These are phyloP conservation scores for Naegleria lovaniensis DNA, from an alignment of 208 protist genomes.

Conservation along the genomic window DNA sequence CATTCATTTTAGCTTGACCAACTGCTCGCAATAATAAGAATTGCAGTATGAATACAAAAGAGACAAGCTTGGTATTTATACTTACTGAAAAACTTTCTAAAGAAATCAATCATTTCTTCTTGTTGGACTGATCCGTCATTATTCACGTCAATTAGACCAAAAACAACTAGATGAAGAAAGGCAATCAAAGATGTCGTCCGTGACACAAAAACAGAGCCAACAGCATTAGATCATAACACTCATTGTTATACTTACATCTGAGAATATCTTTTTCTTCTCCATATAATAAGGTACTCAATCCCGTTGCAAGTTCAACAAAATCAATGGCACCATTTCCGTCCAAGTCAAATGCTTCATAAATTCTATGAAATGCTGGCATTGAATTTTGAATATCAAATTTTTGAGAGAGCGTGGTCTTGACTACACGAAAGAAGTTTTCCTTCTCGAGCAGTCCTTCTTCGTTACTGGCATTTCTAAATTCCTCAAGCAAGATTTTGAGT, in stretches of 20 bases:
- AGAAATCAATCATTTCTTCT: constrained; percentile 26
- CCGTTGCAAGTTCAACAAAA: constrained; percentile 11
- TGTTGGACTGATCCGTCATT: background rate
- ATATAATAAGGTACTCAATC: constrained; percentile 20
- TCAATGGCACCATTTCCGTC: constrained; percentile 22
- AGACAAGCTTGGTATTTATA: no score
- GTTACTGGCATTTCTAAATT: background rate
- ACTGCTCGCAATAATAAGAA: background rate
- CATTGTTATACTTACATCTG: background rate
- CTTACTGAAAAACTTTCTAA: constrained; percentile 9
- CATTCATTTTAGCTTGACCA: constrained; percentile 23
- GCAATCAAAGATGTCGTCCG: no score
- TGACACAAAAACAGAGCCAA: background rate
- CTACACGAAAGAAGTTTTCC: background rate
- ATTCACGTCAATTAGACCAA: constrained; percentile 21
- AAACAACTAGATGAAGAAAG: background rate
- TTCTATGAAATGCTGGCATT: constrained; percentile 5
- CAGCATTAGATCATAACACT: background rate
- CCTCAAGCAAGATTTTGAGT: background rate
- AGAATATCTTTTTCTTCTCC: constrained; percentile 17
- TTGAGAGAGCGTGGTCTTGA: background rate
- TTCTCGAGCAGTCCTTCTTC: background rate
- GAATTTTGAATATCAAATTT: background rate
- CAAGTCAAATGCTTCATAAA: constrained; percentile 19
- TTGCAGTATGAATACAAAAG: no score